phyloP scores from a whole-genome alignment of 768 basidiomycete species.

The Phaffia tasmanica region DNA sequence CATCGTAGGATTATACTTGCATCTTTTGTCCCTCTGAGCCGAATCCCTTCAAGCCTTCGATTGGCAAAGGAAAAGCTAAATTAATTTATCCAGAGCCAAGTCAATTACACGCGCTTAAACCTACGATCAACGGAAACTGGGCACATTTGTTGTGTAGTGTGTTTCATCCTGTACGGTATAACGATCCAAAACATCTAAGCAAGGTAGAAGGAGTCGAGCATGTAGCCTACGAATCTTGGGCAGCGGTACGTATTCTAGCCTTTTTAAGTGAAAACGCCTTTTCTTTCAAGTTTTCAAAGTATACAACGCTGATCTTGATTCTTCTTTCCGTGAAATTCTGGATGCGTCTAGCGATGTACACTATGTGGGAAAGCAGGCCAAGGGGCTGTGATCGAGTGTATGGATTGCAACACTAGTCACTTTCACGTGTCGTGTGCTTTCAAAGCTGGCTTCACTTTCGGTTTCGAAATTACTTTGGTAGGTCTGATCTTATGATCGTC shows the following conservation, averaged over 20 bases:
- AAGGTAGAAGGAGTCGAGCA: conserved; percentile 11
- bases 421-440: conserved; percentile 89
- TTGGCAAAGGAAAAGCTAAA: conserved; percentile 7
- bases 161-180: conserved; percentile 8
- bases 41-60: conserved; percentile 7
- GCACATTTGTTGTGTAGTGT: conserved; percentile 15
- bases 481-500: conserved; percentile 32
- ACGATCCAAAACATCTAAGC: background rate
- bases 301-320: background rate
- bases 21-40: conserved; percentile 17
- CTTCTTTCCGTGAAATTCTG: background rate
- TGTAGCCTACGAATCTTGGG: conserved; percentile 3
- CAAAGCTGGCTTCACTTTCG: conserved; percentile 69
- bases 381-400: conserved; percentile 75
- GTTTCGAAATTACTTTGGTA: conserved; percentile 82
- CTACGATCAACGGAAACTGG: conserved; percentile 10
- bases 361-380: conserved; percentile 55
- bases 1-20: conserved; percentile 2
- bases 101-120: conserved; percentile 20
- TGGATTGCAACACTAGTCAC: conserved; percentile 57
- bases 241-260: background rate
- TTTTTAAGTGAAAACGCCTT: background rate
- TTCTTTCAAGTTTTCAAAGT: background rate
- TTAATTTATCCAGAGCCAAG: conserved; percentile 10
- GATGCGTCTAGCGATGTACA: conserved; percentile 50